Conservation (phyloP, 2,329 filamentous ascomycete genomes). For the Paracoccidioides brasiliensis region DNA sequence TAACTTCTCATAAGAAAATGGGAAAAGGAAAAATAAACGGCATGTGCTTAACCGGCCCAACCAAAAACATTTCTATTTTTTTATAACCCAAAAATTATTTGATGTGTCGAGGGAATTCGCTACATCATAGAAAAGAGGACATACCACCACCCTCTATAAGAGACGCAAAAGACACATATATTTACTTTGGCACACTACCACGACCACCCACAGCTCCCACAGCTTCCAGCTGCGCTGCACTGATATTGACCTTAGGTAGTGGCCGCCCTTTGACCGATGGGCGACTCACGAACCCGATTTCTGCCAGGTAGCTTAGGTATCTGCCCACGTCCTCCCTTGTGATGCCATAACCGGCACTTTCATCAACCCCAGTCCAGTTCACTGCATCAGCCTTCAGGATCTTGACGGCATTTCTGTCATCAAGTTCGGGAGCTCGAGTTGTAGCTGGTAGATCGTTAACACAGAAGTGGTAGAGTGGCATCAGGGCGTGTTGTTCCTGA, state of each 20-base stretch:
- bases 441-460: conserved; percentile 55
- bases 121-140: neutral
- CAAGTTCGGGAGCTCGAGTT: conserved; percentile 59
- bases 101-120: neutral
- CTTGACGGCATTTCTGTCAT: conserved; percentile 54
- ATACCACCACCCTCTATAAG: neutral
- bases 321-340: conserved; percentile 48
- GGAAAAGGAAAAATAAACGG: too few species aligned
- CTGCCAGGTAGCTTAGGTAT: conserved; percentile 51
- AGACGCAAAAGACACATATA: neutral
- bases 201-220: conserved; percentile 37
- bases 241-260: conserved; percentile 31
- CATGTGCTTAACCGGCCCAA: neutral
- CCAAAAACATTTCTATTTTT: neutral
- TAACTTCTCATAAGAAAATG: too few species aligned
- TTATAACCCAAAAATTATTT: neutral
- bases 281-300: conserved; percentile 47
- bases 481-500: conserved; percentile 55
- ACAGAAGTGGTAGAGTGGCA: conserved; percentile 64
- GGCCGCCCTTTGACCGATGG: conserved; percentile 27
- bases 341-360: conserved; percentile 44
- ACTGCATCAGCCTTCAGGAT: conserved; percentile 51
- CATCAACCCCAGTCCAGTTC: conserved; percentile 45
- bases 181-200: conserved; percentile 16
- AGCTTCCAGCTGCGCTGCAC: conserved; percentile 29